A percentile compares a stretch with the other conserved stretches of the same genome.
Evolutionary conservation across 768 basidiomycete species (phyloP).

Genomic region (Calocybe indica): DNA sequence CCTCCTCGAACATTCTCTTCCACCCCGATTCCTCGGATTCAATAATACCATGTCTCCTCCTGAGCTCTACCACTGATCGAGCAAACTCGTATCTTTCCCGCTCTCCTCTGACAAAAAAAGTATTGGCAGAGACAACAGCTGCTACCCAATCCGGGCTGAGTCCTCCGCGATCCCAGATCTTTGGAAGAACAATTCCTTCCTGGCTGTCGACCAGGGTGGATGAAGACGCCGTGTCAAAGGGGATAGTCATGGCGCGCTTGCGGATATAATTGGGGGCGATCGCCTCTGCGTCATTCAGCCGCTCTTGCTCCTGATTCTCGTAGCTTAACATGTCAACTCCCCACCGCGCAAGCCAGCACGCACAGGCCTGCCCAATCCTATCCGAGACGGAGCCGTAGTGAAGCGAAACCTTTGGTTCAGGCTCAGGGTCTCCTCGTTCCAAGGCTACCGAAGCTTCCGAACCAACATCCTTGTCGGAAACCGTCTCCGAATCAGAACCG

Average conservation of each 20-base stretch:
- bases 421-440: constrained; percentile 10
- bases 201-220: background rate
- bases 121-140: constrained; percentile 70
- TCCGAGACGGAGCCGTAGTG: constrained; percentile 86
- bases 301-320: constrained; percentile 39
- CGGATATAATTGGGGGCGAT: constrained; percentile 7
- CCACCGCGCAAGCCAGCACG: constrained; percentile 88
- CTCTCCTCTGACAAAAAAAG: constrained; percentile 75
- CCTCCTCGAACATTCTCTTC: constrained; percentile 61
- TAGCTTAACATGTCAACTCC: constrained; percentile 67
- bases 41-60: constrained; percentile 47
- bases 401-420: constrained; percentile 33
- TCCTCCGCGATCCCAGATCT: constrained; percentile 73
- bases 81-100: constrained; percentile 78
- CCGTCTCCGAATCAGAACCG: background rate
- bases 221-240: constrained; percentile 8
- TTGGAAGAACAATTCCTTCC: constrained; percentile 28
- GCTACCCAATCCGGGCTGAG: constrained; percentile 69
- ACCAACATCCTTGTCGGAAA: too few relatives aligned
- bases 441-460: constrained; percentile 3
- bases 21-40: constrained; percentile 68
- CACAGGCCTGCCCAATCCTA: constrained; percentile 87
- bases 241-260: constrained; percentile 15
- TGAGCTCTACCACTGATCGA: constrained; percentile 66
- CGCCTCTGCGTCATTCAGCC: constrained; percentile 7